Base-by-base conservation (phyloP, 192 early-diverging fungal genomes). In the Coemansia sp. region DNA sequence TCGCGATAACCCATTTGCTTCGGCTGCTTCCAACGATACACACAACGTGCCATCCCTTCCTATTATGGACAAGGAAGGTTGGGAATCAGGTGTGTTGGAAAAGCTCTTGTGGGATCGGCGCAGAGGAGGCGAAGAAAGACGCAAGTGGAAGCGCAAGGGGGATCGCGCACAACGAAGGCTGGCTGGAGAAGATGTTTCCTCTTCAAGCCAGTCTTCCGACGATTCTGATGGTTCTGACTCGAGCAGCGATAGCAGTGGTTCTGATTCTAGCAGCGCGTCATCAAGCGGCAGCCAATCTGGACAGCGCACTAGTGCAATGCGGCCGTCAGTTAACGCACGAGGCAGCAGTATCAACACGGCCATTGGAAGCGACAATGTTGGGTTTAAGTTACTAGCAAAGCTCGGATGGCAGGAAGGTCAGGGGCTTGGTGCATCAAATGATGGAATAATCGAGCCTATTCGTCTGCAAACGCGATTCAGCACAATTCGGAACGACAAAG, bases 351-450 rank as follows among this genome's bases (percentile, higher is more conserved):
- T 75, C 26, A 71, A 75, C 58, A 63, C 29, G 59, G 78, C 78
- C 16, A 63, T 80, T 51, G 78, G 78, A 2, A 74, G 72, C 56
- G 71, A 70, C 23, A 80, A 80, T 33, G 45, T 75, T 1, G 78
- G 78, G n/a, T 80, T 80, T 52, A 62, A 69, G 62, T 59, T 80
- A 26, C 45, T 80, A 30, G 45, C 65, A 9, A 80, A 80, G 49
- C 72, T 80, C 34, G 78, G 78, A 16, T 80, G 78, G 78, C 72
- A 70, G 59, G 42, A 80, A 42, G 78, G 78, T 16, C 65, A 74
- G 56, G 78, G 78, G 0, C 56, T 80, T 63, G 78, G 78, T 1
- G 72, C 78, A 8, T 29, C 65, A 16, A 64, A 63, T 37, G 63
- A 74, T 5, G 78, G 78, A 4, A 80, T 80, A 51, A 43, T 61